Conservation (phyloP, 1,284 basidiomycete genomes). For the Coriolopsis trogii region DNA sequence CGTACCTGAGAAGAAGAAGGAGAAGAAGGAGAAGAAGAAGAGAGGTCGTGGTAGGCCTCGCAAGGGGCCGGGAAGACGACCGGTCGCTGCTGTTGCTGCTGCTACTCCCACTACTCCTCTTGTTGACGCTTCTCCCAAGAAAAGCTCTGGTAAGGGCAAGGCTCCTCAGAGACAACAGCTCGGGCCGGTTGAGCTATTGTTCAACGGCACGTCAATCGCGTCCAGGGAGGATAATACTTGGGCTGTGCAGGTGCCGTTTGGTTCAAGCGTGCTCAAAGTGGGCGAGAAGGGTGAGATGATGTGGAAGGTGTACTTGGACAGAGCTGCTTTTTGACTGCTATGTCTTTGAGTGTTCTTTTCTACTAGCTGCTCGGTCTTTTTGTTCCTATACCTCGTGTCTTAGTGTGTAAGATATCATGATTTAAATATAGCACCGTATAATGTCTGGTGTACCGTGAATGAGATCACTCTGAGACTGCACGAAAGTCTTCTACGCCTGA, state of each 20-base stretch:
- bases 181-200: constrained; percentile 32
- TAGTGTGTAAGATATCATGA: constrained; percentile 1
- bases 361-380: background rate
- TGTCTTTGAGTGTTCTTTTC: background rate
- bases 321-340: constrained; percentile 28
- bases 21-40: constrained; percentile 25
- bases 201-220: constrained; percentile 31
- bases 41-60: constrained; percentile 17
- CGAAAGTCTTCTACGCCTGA: background rate
- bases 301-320: constrained; percentile 70
- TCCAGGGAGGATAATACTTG: constrained; percentile 41
- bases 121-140: too few relatives aligned
- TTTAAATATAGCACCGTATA: constrained; percentile 1
- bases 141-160: constrained; percentile 37
- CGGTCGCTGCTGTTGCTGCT: constrained; percentile 9
- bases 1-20: too few relatives aligned
- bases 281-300: constrained; percentile 65
- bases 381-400: background rate
- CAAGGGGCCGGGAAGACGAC: constrained; percentile 16
- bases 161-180: constrained; percentile 22
- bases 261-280: constrained; percentile 63
- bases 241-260: constrained; percentile 56
- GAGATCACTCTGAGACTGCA: background rate
- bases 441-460: background rate
- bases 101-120: too few relatives aligned